Evolutionary conservation across 2,329 filamentous ascomycete species (phyloP).

Genomic region (Aureobasidium sp.): DNA sequence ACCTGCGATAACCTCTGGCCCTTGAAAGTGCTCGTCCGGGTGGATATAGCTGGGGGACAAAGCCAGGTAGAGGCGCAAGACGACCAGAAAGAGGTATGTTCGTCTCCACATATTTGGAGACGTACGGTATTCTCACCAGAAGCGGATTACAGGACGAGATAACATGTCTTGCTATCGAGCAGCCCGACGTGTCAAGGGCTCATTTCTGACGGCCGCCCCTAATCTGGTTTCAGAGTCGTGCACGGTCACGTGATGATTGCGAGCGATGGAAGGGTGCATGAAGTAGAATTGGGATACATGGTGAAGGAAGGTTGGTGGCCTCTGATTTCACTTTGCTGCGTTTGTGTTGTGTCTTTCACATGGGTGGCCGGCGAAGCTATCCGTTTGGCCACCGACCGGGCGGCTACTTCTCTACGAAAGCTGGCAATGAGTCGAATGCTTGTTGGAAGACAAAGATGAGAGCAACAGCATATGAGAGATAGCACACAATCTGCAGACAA

Average conservation of each 20-base stretch:
- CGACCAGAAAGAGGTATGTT: constrained; percentile 72
- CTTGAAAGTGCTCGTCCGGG: constrained; percentile 98
- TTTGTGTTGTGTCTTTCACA: background rate
- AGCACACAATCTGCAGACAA: background rate
- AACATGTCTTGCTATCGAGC: background rate
- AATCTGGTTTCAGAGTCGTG: constrained; percentile 6
- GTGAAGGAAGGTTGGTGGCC: too few species aligned
- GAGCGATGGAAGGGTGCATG: background rate
- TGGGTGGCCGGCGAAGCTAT: background rate
- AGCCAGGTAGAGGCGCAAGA: constrained; percentile 88
- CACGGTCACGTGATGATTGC: constrained; percentile 5
- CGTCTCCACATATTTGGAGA: constrained; percentile 70
- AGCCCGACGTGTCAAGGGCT: background rate
- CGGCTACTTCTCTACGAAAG: background rate
- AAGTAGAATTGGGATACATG: background rate
- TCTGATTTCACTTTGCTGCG: background rate
- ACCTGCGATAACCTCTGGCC: constrained; percentile 95
- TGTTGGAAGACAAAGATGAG: background rate
- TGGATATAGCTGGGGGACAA: constrained; percentile 93
- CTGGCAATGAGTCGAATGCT: background rate
- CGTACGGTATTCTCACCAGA: background rate
- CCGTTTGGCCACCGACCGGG: background rate
- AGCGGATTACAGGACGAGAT: background rate
- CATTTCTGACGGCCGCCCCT: background rate
- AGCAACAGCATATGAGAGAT: background rate